Conservation (phyloP, 352 stramenopile species). For the Phytophthora nicotianae region DNA sequence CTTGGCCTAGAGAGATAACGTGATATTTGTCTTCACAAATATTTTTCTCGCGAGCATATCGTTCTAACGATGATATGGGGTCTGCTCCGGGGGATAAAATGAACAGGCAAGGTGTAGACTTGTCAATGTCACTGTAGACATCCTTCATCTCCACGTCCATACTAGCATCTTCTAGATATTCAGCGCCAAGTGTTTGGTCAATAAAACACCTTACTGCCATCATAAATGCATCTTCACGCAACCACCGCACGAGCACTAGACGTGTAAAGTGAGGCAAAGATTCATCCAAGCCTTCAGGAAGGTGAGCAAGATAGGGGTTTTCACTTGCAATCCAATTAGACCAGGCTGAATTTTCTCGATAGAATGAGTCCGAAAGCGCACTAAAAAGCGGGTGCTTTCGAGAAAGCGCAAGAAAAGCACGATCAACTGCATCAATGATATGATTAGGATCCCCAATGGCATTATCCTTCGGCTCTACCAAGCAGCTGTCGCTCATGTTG, state of each 20-base stretch:
- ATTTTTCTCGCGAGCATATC: conserved; percentile 51
- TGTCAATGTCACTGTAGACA: conserved; percentile 62
- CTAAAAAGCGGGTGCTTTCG: conserved; percentile 27
- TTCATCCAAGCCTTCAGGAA: conserved; percentile 45
- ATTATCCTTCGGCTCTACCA: conserved; percentile 8
- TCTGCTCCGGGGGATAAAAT: conserved; percentile 78
- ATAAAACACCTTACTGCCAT: conserved; percentile 48
- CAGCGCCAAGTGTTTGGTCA: conserved; percentile 37
- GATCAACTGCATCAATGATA: conserved; percentile 7
- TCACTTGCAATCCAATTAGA: conserved; percentile 40
- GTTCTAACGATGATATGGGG: conserved; percentile 50
- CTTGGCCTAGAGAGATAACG: conserved; percentile 77
- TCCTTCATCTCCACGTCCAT: conserved; percentile 42
- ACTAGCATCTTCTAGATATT: conserved; percentile 22
- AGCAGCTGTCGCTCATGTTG: not conserved
- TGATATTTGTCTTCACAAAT: conserved; percentile 49
- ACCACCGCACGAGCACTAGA: conserved; percentile 64
- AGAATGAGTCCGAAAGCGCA: conserved; percentile 50
- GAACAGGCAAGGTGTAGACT: conserved; percentile 72
- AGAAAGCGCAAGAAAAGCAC: conserved; percentile 40
- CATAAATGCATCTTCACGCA: conserved; percentile 59
- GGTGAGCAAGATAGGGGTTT: conserved; percentile 41
- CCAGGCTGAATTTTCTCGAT: conserved; percentile 46
- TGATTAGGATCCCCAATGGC: conserved; percentile 11
- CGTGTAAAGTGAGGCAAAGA: conserved; percentile 48